These are phyloP conservation scores for Macadamia tetraphylla DNA, from an alignment of 164 flowering plant species.

Conservation along the genomic window DNA sequence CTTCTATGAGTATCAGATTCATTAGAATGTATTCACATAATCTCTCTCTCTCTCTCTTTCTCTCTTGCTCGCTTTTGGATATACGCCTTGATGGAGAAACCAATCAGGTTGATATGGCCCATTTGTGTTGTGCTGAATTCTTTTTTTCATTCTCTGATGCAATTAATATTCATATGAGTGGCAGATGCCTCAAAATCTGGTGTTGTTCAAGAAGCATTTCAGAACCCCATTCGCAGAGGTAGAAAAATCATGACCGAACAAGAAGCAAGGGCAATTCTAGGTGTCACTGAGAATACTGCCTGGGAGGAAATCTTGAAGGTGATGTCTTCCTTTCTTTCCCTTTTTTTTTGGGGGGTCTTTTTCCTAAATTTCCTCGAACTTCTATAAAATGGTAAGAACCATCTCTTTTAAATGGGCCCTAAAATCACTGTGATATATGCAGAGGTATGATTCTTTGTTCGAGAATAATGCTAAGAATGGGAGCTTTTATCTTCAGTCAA, in stretches of 20 bases:
- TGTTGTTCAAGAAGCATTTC: background rate
- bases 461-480: constrained; percentile 56
- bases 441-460: constrained; percentile 57
- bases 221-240: constrained; percentile 13
- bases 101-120: too few relatives aligned
- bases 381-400: too few relatives aligned
- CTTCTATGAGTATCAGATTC: too few relatives aligned
- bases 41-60: too few relatives aligned
- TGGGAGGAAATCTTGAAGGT: constrained; percentile 75
- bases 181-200: constrained; percentile 16
- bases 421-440: constrained; percentile 12
- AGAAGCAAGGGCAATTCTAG: constrained; percentile 74
- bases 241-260: constrained; percentile 50
- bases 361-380: background rate
- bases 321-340: background rate
- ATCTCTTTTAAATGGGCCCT: too few relatives aligned
- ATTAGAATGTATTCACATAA: too few relatives aligned
- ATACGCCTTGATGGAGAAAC: too few relatives aligned
- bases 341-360: too few relatives aligned
- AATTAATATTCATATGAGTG: background rate
- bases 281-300: constrained; percentile 48
- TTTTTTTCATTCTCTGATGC: background rate
- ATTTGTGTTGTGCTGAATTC: too few relatives aligned
- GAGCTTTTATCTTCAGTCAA: constrained; percentile 73
- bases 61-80: too few relatives aligned